Evolutionary conservation across 257 asterid species (phyloP).

Genomic region (Coffea eugenioides): DNA sequence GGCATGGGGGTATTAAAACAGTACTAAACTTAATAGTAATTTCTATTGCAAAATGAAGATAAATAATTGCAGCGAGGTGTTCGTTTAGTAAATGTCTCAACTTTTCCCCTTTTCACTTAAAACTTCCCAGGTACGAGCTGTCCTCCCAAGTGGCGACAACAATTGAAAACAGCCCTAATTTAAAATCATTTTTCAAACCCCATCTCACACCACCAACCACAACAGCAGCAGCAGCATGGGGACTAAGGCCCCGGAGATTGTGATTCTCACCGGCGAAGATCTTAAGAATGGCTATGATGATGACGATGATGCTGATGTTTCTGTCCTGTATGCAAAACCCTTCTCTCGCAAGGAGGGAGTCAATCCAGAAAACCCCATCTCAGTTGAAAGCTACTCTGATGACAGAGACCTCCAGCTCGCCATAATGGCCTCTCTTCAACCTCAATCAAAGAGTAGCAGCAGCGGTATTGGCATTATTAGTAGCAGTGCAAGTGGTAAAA

Average conservation of each 20-base stretch:
- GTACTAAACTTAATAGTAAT: too few relatives aligned
- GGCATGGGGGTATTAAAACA: too few relatives aligned
- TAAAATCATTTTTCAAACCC: too few relatives aligned
- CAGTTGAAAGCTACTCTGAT: neutral
- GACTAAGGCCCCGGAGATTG: neutral
- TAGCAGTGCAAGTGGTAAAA: neutral
- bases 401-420: constrained; percentile 1
- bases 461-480: neutral
- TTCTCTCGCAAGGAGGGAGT: neutral
- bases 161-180: too few relatives aligned
- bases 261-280: neutral
- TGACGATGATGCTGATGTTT: neutral
- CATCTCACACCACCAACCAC: too few relatives aligned
- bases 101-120: too few relatives aligned
- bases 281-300: neutral
- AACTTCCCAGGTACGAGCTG: too few relatives aligned
- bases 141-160: too few relatives aligned
- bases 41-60: too few relatives aligned
- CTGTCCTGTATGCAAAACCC: neutral
- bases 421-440: constrained; percentile 2
- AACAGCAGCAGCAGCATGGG: neutral
- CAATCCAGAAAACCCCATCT: constrained; percentile 6
- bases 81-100: too few relatives aligned
- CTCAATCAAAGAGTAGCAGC: neutral
- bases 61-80: too few relatives aligned